Evolutionary conservation across 805 yeast species (phyloP), one percentile per base, ranked within the genome.

Genomic region (Pichia scutulata): DNA sequence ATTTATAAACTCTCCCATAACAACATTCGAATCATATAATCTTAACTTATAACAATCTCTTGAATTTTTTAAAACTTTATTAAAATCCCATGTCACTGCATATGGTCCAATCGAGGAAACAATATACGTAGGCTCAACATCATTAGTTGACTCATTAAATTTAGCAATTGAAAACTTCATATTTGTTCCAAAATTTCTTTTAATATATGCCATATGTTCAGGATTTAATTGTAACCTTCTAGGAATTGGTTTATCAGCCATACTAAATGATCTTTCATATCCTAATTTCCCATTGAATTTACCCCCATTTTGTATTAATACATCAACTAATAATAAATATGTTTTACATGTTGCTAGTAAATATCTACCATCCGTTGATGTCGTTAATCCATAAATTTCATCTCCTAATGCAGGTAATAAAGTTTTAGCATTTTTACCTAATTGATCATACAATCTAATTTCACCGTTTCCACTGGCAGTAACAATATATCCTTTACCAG

Each of bases 381-480:
- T 80, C 52, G 86, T 90, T 19, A 86, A 58, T 22, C 86, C 85
- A 39, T 75, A 67, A 46, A 86, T 78, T 2, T 80, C 70, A 57
- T 89, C 95, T 24, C 96, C 96, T 39, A 89, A 69, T 0, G 93
- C 89, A 2, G 96, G 96, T 30, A 89, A 69, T 23, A 77, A 74
- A 2, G 93, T 82, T 69, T 85, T 86, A 1, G 96, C 96, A 57
- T 76, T 78, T 51, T 77, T 73, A 14, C 96, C 96, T 14, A 88
- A 60, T 52, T 76, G 70, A 65, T 88, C 87, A 62, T 78, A 88
- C 41, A 89, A 71, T 53, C 89, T 75, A 43, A 89, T 78, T 50
- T 82, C 90, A 60, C 97, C 97, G 51, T 74, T 80, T 16, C 70
- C 69, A 13, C 90, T 80, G 2, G 90, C 92, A 23, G 86, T 84